Percentiles rank a stretch among this genome's conserved stretches.
Conservation (phyloP, 2,329 filamentous ascomycete genomes). For the Phialocephala sp. region DNA sequence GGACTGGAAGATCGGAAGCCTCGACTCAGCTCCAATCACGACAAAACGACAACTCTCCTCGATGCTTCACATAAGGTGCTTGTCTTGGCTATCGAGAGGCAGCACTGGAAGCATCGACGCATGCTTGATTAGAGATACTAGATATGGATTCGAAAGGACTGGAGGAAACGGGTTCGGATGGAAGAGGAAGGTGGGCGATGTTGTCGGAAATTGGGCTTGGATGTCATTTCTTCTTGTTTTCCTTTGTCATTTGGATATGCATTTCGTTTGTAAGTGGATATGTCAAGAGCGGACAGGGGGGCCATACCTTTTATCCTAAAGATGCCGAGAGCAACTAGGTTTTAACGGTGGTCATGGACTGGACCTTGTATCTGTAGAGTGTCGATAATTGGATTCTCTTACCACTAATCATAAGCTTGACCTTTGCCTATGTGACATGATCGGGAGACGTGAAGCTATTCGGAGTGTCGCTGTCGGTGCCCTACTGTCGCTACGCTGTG, state of each 20-base stretch:
- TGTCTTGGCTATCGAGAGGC: background rate
- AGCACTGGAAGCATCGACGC: background rate
- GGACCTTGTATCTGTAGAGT: background rate
- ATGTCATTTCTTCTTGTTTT: background rate
- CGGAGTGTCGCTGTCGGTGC: background rate
- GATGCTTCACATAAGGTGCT: constrained; percentile 1
- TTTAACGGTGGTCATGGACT: background rate
- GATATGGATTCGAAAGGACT: background rate
- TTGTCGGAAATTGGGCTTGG: background rate
- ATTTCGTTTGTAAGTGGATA: background rate
- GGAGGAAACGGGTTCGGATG: no score
- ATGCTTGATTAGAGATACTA: background rate
- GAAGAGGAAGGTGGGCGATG: background rate
- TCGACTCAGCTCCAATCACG: background rate
- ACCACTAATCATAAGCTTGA: background rate
- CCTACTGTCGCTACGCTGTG: background rate
- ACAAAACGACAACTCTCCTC: background rate
- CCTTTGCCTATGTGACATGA: background rate
- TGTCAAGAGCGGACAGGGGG: background rate
- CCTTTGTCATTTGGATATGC: background rate
- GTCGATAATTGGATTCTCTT: background rate
- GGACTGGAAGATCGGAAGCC: background rate
- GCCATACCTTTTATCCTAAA: background rate
- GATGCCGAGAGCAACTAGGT: background rate
- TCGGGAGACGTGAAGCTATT: background rate